Conservation (phyloP, 1,284 basidiomycete species). For the Athelia sp. region DNA sequence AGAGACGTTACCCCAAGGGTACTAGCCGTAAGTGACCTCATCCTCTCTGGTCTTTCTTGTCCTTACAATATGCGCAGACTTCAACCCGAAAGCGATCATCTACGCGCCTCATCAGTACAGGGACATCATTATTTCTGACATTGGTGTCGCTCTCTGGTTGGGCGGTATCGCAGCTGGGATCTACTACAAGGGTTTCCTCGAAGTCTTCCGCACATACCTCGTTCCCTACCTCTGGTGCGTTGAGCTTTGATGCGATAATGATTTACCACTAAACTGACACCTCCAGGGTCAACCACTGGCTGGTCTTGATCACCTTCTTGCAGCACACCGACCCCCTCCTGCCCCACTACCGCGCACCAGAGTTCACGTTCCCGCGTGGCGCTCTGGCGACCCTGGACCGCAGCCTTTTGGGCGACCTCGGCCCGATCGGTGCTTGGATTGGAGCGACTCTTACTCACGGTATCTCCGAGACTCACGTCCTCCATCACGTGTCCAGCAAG, state of each 20-base stretch:
- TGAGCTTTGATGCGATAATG: neutral
- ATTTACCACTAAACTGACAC: constrained; percentile 1
- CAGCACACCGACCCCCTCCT: constrained; percentile 96
- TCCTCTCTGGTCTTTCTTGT: neutral
- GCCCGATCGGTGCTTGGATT: constrained; percentile 69
- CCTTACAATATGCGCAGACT: constrained; percentile 48
- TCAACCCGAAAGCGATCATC: constrained; percentile 77
- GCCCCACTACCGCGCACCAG: constrained; percentile 89
- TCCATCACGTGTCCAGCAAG: constrained; percentile 88
- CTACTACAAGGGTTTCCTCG: constrained; percentile 65
- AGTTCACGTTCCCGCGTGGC: constrained; percentile 94
- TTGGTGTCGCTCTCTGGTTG: constrained; percentile 79
- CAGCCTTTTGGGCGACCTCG: constrained; percentile 77
- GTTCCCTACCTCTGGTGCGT: constrained; percentile 86
- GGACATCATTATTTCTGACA: constrained; percentile 82
- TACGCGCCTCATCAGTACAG: constrained; percentile 80
- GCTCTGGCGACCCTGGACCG: constrained; percentile 94
- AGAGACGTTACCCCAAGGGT: constrained; percentile 75
- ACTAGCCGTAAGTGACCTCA: constrained; percentile 71
- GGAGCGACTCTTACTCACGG: constrained; percentile 79
- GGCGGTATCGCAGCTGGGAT: constrained; percentile 56
- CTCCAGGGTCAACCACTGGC: constrained; percentile 77
- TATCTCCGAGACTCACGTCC: constrained; percentile 91
- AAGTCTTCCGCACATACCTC: constrained; percentile 80
- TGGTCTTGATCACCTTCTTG: constrained; percentile 90